These are phyloP conservation scores for Podila minutissima DNA, from an alignment of 192 early-diverging fungal genomes.

Conservation along the genomic window DNA sequence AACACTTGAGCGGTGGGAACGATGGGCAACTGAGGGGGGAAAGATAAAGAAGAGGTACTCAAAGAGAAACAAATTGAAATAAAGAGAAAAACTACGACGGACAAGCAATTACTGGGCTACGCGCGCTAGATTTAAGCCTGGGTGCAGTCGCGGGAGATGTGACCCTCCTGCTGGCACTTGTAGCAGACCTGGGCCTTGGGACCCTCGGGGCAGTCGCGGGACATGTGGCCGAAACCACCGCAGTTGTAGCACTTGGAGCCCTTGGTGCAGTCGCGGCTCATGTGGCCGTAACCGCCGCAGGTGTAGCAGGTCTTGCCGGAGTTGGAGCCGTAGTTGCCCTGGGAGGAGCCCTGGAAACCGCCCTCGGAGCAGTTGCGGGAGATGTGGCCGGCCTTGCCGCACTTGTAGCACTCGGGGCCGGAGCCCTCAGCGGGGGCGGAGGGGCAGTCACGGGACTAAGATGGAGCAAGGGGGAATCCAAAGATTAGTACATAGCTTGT, in stretches of 20 bases:
- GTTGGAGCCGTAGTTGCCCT: slow-evolving; percentile 4
- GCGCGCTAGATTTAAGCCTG: slow-evolving; percentile 11
- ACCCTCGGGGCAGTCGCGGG: slow-evolving; percentile 52
- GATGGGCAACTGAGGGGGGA: too few relatives aligned
- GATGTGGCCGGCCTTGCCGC: slow-evolving; percentile 60
- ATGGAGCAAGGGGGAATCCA: not conserved
- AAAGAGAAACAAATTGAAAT: not conserved
- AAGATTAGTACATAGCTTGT: not conserved
- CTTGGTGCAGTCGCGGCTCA: slow-evolving; percentile 46
- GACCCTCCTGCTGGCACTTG: slow-evolving; percentile 64
- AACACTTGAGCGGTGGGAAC: too few relatives aligned
- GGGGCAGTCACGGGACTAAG: slow-evolving; percentile 62
- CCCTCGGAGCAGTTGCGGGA: slow-evolving; percentile 62
- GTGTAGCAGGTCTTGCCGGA: slow-evolving; percentile 50
- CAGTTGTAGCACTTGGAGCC: slow-evolving; percentile 59
- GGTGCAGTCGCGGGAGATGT: slow-evolving; percentile 58
- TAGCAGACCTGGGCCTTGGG: slow-evolving; percentile 64
- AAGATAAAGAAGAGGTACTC: not conserved
- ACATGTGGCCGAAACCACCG: slow-evolving; percentile 52
- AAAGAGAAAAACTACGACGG: not conserved
- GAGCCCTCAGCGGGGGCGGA: slow-evolving; percentile 36
- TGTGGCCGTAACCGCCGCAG: slow-evolving; percentile 55
- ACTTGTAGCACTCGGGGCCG: slow-evolving; percentile 63
- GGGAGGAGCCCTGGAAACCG: slow-evolving; percentile 20
- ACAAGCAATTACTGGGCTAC: not conserved